Evolutionary conservation across 768 basidiomycete species (phyloP), one percentile per base, ranked within the genome.

Genomic region (Multifurca ochricompacta): DNA sequence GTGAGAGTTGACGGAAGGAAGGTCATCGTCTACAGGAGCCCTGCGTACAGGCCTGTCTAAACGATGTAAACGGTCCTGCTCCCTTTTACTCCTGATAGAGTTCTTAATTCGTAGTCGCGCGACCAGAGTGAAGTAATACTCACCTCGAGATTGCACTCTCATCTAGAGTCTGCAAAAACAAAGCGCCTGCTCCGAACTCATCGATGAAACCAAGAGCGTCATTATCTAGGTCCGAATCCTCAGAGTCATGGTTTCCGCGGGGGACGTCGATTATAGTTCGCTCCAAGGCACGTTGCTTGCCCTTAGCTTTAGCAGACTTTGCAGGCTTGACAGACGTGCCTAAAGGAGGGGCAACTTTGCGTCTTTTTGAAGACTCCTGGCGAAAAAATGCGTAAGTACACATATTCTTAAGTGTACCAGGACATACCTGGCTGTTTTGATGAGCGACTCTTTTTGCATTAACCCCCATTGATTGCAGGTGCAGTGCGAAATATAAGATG

Each of bases 121-220:
- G 46, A 35, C 48, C 51, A 37, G 21, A 27, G 34, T 16, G 16
- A 48, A 34, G 19, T 21, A 10, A 6, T 9, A 69, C 78, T 56
- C 64, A 89, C 94, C 85, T 78, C 58, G 87, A 75, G 53, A 97
- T 87, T n/a, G 81, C 87, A 61, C 80, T 81, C 57, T 77, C 75
- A 68, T 97, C 91, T 50, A 96, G 70, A 19, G 70, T 72, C 30
- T 76, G 70, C 56, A 97, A 69, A 69, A 97, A 97, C 30, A 74
- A 71, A 31, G 76, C 74, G 2, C 80, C 76, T 21, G 72, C 73
- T 19, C 85, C 78, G 62, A 82, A 87, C 61, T 83, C 78, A 51
- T 79, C 71, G 23, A 91, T 68, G 45, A 86, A 67, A n/a, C 77
- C 79, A 31, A 83, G 69, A 56, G 86, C 87, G 55, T 83, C 79